Evolutionary conservation across 345 rosid genomes (phyloP).

Genomic region (Melaleuca alternifolia): DNA sequence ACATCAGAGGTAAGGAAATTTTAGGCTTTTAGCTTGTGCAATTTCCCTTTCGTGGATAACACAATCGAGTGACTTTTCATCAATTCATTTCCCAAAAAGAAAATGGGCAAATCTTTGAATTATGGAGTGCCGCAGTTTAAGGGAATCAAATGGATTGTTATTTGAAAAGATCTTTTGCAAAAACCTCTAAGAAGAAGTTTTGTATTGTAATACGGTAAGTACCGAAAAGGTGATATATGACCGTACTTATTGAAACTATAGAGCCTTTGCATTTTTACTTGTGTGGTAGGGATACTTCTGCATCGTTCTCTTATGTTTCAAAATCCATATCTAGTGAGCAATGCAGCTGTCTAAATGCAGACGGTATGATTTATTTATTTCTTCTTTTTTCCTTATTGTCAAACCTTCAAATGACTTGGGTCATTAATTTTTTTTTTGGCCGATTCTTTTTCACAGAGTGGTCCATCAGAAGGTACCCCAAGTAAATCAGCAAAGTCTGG

Average conservation of each 20-base stretch:
- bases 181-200: not conserved
- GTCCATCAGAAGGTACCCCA: not conserved
- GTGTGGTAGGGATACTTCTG: not conserved
- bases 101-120: not conserved
- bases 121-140: not conserved
- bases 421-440: not conserved
- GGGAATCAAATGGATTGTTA: not conserved
- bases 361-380: not conserved
- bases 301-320: not conserved
- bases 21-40: not conserved
- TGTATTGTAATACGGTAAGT: not conserved
- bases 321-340: not conserved
- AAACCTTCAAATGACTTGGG: not conserved
- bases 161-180: not conserved
- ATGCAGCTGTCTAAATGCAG: not conserved
- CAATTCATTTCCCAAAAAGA: not conserved
- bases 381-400: not conserved
- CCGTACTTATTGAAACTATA: not conserved
- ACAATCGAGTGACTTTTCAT: not conserved
- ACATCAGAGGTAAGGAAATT: constrained; percentile 24
- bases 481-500: not conserved
- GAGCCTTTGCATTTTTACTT: not conserved
- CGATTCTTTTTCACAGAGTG: not conserved
- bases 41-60: not conserved
- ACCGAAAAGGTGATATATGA: not conserved